Conservation (phyloP, 345 rosid genomes). For the Euphorbia peplus region DNA sequence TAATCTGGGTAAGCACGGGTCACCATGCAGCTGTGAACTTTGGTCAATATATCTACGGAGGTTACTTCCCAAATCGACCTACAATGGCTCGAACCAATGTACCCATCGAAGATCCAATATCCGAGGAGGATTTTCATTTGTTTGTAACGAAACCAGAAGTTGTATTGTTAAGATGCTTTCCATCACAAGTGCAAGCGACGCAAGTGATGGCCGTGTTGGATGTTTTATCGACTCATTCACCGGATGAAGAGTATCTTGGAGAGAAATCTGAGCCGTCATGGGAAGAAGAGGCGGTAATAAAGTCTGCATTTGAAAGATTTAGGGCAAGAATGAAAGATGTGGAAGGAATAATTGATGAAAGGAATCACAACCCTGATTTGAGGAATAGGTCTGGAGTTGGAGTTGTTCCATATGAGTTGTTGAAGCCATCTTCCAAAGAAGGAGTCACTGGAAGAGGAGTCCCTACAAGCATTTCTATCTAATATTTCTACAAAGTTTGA, state of each 20-base stretch:
- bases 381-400: conserved; percentile 31
- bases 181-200: conserved; percentile 49
- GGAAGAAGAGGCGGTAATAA: conserved; percentile 14
- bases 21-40: conserved; percentile 60
- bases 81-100: conserved; percentile 40
- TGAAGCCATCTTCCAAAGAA: conserved; percentile 21
- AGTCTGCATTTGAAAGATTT: conserved; percentile 22
- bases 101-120: conserved; percentile 39
- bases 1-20: conserved; percentile 45
- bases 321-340: conserved; percentile 9
- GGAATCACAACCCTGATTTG: conserved; percentile 17
- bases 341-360: conserved; percentile 21
- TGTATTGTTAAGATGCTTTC: too few relatives aligned
- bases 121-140: conserved; percentile 33
- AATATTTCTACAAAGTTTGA: too few relatives aligned
- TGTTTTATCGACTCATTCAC: conserved; percentile 26
- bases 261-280: conserved; percentile 19
- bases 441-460: conserved; percentile 28
- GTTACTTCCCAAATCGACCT: conserved; percentile 53
- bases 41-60: conserved; percentile 50
- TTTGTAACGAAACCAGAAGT: too few relatives aligned
- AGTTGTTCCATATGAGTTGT: conserved; percentile 23
- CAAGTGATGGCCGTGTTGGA: conserved; percentile 21
- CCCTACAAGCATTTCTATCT: conserved; percentile 25
- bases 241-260: conserved; percentile 32